These are phyloP conservation scores for Apiospora pterosperma DNA, from an alignment of 2,329 filamentous ascomycete species.

Conservation along the genomic window DNA sequence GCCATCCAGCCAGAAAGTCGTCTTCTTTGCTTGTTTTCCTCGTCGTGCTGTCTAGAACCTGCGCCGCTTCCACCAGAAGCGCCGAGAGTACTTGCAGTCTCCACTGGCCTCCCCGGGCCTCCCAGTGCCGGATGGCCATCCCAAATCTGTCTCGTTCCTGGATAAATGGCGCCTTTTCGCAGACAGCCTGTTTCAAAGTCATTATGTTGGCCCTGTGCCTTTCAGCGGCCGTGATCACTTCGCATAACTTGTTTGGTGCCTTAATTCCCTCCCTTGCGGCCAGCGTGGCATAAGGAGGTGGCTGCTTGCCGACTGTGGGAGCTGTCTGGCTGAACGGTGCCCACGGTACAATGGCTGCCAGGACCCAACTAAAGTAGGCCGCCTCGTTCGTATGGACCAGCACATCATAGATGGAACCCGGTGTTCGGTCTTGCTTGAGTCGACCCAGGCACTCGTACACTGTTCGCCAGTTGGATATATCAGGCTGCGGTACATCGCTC, in stretches of 20 bases:
- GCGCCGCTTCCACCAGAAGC: constrained; percentile 60
- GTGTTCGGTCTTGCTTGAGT: constrained; percentile 40
- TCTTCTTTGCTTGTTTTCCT: constrained; percentile 23
- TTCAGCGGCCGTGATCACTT: constrained; percentile 63
- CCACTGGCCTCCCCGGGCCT: constrained; percentile 61
- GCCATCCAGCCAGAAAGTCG: constrained; percentile 48
- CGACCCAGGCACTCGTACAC: constrained; percentile 62
- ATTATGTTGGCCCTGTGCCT: constrained; percentile 63
- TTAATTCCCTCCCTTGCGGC: constrained; percentile 77
- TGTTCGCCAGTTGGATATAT: constrained; percentile 56
- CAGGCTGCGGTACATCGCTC: constrained; percentile 49
- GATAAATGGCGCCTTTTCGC: constrained; percentile 40
- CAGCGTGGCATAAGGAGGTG: constrained; percentile 56
- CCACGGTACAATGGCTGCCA: constrained; percentile 76
- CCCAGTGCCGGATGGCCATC: constrained; percentile 73
- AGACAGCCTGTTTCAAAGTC: constrained; percentile 53
- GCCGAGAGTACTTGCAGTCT: constrained; percentile 66
- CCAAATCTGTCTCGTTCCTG: constrained; percentile 62
- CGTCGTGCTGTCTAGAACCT: constrained; percentile 22
- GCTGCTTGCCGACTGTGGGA: constrained; percentile 40
- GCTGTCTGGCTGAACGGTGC: constrained; percentile 33
- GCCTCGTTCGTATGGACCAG: constrained; percentile 64
- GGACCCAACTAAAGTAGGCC: constrained; percentile 71
- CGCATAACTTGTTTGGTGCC: constrained; percentile 70
- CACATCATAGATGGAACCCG: constrained; percentile 45